Evolutionary conservation across 1,284 basidiomycete species (phyloP), one percentile per base, ranked within the genome.

Genomic region (Apiotrichum sp.): DNA sequence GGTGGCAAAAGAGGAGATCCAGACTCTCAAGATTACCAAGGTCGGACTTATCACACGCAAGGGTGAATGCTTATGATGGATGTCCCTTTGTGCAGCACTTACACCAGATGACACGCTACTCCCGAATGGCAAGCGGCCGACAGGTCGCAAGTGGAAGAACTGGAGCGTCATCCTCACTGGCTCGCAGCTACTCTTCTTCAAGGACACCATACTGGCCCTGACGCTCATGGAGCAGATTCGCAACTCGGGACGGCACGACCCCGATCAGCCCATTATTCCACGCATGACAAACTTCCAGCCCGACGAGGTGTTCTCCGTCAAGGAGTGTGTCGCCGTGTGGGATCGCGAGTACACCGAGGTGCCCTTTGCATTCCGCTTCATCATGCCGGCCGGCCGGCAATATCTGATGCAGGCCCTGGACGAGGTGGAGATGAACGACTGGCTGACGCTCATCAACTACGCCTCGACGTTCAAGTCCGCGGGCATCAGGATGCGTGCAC

Each of bases 361-460:
- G 66, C 75, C 80, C 34, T 78, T 87, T 69, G 86, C 89, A 1
- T 86, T 97, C 73, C 85, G 91, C 29, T 82, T 98, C 62, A 80
- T 86, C 42, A 82, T 89, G 70, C 79, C 84, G 4, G 83, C 87
- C 63, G 50, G 57, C 3, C 85, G 88, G 2, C 88, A 93, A 63
- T 85, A 87, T 61, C 82, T 98, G 34, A 79, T 98, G 44, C 89
- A 92, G 69, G 82, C 88, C 4, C 71, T 80, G 10, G 81, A 83
- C 65, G 86, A 88, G 64, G 75, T 78, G 49, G 88, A 93, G 62
- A 83, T 92, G 80, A 89, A 95, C 70, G 84, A 87, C 62, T 98
- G 95, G 95, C 86, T 98, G 62, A 82, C 87, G 36, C 82, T 84
- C 45, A 92, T 98, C 72, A 98, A 98, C 76, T 98, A 96, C 71